A percentile compares a stretch with the other conserved stretches of the same genome.
These are phyloP conservation scores for Xylariales sp. DNA, from an alignment of 2,329 filamentous ascomycete genomes.

Conservation along the genomic window DNA sequence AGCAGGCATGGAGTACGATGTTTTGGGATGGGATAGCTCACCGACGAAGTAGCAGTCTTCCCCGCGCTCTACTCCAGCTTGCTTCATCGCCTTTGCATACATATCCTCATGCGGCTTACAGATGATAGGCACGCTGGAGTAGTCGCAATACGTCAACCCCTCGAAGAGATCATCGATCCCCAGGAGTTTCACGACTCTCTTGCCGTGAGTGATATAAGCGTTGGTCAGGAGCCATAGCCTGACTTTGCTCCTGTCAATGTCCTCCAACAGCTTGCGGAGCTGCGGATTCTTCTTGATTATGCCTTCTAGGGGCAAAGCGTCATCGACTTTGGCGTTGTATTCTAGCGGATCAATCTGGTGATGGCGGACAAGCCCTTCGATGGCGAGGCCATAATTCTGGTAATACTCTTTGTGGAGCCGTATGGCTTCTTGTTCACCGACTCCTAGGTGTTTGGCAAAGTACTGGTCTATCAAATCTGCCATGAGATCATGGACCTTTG, in stretches of 20 bases:
- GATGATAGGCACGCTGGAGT: slow-evolving; percentile 64
- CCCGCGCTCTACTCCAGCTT: slow-evolving; percentile 65
- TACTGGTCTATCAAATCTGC: slow-evolving; percentile 68
- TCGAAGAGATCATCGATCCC: slow-evolving; percentile 87
- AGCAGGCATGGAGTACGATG: slow-evolving; percentile 9
- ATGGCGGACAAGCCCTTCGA: slow-evolving; percentile 88
- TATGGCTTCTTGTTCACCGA: slow-evolving; percentile 73
- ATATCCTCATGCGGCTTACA: slow-evolving; percentile 84
- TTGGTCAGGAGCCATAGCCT: slow-evolving; percentile 95
- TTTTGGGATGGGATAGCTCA: no score
- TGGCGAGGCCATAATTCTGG: slow-evolving; percentile 91
- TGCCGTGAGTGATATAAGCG: slow-evolving; percentile 85
- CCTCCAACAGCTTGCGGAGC: slow-evolving; percentile 70
- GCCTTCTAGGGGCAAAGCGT: slow-evolving; percentile 81
- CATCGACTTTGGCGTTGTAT: slow-evolving; percentile 92
- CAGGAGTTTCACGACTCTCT: slow-evolving; percentile 74
- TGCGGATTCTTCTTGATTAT: slow-evolving; percentile 76
- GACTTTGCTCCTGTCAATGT: slow-evolving; percentile 79
- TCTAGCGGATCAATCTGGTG: slow-evolving; percentile 93
- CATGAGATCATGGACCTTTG: slow-evolving; percentile 86
- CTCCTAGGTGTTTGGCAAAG: slow-evolving; percentile 64
- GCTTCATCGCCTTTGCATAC: slow-evolving; percentile 83
- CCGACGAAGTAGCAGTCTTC: slow-evolving; percentile 89
- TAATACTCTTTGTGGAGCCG: slow-evolving; percentile 90
- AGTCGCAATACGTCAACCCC: slow-evolving; percentile 93